These are phyloP conservation scores for Plasmopara muralis DNA, from an alignment of 352 stramenopile genomes.

Conservation along the genomic window DNA sequence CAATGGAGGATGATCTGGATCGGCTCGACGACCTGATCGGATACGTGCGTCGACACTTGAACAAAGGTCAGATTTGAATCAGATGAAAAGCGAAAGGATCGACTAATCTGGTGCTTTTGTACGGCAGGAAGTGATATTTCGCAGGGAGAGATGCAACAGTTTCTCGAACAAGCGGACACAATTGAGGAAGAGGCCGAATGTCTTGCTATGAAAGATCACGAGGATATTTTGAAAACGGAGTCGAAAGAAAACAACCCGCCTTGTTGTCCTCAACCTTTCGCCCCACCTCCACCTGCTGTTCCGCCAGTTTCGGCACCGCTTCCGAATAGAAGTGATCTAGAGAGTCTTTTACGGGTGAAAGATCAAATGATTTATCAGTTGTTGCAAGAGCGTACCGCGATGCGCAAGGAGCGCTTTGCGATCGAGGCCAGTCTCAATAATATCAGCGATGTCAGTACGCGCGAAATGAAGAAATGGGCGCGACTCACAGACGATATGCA, in stretches of 20 bases:
- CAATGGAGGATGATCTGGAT: constrained; percentile 51
- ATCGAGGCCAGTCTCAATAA: constrained; percentile 54
- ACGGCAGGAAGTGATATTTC: constrained; percentile 28
- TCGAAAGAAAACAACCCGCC: constrained; percentile 17
- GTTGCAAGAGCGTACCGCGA: constrained; percentile 49
- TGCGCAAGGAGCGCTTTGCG: constrained; percentile 44
- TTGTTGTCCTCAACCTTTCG: constrained; percentile 42
- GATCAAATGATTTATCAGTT: constrained; percentile 83
- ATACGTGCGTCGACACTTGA: constrained; percentile 32
- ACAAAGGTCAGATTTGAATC: constrained; percentile 28
- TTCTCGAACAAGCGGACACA: constrained; percentile 25
- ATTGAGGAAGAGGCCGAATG: constrained; percentile 37
- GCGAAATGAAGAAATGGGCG: constrained; percentile 82
- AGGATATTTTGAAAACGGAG: background rate
- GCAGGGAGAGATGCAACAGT: constrained; percentile 38
- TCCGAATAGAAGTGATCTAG: constrained; percentile 18
- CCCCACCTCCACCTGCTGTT: constrained; percentile 49
- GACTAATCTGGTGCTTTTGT: background rate
- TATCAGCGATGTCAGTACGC: constrained; percentile 58
- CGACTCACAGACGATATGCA: constrained; percentile 79
- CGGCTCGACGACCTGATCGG: constrained; percentile 43
- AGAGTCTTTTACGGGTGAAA: constrained; percentile 53
- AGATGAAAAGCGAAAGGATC: background rate
- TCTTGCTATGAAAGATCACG: constrained; percentile 53
- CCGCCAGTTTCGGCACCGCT: background rate